These are phyloP conservation scores for Macrolepiota fuliginosa DNA, from an alignment of 768 basidiomycete genomes.

Conservation along the genomic window DNA sequence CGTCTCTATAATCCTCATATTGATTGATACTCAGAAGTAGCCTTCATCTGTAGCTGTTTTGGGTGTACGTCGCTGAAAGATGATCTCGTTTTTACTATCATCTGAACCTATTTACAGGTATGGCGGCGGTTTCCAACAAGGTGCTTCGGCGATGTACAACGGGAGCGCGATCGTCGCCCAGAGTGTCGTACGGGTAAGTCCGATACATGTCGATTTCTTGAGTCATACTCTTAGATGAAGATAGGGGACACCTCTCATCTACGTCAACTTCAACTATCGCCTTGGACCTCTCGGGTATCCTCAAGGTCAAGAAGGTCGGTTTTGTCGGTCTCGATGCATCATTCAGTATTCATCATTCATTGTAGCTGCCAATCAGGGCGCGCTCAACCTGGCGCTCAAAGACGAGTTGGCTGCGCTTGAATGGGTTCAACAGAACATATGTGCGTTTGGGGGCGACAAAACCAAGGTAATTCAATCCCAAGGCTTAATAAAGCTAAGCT, in stretches of 20 bases:
- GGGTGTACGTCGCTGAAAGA: slow-evolving; percentile 29
- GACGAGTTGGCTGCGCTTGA: slow-evolving; percentile 44
- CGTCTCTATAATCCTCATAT: slow-evolving; percentile 11
- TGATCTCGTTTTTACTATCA: neutral
- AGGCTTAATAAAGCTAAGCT: neutral
- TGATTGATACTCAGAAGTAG: neutral
- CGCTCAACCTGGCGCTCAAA: slow-evolving; percentile 44
- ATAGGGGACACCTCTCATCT: slow-evolving; percentile 42
- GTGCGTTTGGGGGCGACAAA: slow-evolving; percentile 55
- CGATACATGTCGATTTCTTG: neutral
- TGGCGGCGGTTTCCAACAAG: slow-evolving; percentile 31
- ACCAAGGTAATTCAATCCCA: slow-evolving; percentile 18
- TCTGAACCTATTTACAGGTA: slow-evolving; percentile 20
- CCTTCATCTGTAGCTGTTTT: slow-evolving; percentile 28
- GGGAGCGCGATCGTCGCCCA: slow-evolving; percentile 33
- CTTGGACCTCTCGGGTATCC: slow-evolving; percentile 47
- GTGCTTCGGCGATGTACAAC: slow-evolving; percentile 27
- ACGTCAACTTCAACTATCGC: slow-evolving; percentile 39
- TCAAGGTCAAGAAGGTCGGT: slow-evolving; percentile 33
- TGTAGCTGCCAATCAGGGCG: slow-evolving; percentile 31
- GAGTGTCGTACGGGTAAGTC: slow-evolving; percentile 32
- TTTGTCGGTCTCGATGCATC: neutral
- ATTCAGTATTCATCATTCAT: neutral
- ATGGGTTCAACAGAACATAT: slow-evolving; percentile 63
- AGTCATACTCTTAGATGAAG: neutral